Percentiles rank a stretch among this genome's conserved stretches.
These are phyloP conservation scores for Chamaenerion angustifolium DNA, from an alignment of 345 rosid genomes.

Conservation along the genomic window DNA sequence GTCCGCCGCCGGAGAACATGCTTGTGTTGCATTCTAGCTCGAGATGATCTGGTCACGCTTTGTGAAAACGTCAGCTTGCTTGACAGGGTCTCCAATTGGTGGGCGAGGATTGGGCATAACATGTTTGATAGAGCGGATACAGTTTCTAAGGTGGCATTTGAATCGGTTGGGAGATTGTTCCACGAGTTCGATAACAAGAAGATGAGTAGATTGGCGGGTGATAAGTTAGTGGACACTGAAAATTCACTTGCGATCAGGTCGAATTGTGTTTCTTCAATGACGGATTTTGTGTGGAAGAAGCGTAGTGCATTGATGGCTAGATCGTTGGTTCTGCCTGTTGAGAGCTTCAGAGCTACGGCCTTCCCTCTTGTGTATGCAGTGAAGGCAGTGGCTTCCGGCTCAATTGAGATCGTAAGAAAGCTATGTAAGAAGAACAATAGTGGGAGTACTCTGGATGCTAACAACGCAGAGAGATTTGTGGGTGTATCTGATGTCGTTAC, in stretches of 20 bases:
- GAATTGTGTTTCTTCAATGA: conserved; percentile 81
- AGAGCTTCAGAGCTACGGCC: conserved; percentile 72
- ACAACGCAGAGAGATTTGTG: conserved; percentile 66
- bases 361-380: conserved; percentile 80
- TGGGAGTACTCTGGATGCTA: conserved; percentile 38
- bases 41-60: conserved; percentile 79
- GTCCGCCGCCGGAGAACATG: conserved; percentile 83
- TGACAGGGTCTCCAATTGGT: conserved; percentile 79
- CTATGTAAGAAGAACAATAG: conserved; percentile 43
- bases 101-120: conserved; percentile 69
- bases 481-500: conserved; percentile 83
- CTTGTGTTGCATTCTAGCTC: conserved; percentile 75
- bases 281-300: conserved; percentile 70
- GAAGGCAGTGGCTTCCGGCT: conserved; percentile 84
- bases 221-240: conserved; percentile 90
- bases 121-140: conserved; percentile 76
- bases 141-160: conserved; percentile 91
- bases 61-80: conserved; percentile 72
- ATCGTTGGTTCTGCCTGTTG: conserved; percentile 74
- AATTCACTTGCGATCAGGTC: conserved; percentile 84
- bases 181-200: conserved; percentile 85
- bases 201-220: conserved; percentile 91
- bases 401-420: conserved; percentile 57
- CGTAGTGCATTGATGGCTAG: conserved; percentile 72
- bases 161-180: conserved; percentile 80